Evolutionary conservation across 805 yeast genomes (phyloP).

Genomic region (Myxozyma geophila): DNA sequence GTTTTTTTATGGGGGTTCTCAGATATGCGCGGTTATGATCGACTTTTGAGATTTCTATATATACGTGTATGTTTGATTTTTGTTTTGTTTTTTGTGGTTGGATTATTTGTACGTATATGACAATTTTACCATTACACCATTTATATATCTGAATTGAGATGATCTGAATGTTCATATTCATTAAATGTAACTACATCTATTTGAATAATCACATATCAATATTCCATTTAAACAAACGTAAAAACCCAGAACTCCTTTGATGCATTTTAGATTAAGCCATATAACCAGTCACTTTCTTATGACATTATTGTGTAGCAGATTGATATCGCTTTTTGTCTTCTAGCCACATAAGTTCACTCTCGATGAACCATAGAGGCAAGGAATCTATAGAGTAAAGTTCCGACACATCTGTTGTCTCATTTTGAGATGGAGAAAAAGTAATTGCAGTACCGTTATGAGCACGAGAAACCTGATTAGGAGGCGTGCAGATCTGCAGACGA

Average conservation of each 20-base stretch:
- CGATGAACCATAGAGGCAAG: conserved; percentile 33
- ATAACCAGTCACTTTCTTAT: neutral
- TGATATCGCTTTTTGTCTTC: conserved; percentile 18
- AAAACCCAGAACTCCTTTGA: too few relatives aligned
- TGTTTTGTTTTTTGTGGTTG: neutral
- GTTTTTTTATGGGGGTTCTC: neutral
- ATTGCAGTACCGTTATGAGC: neutral
- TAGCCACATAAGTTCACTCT: conserved; percentile 32
- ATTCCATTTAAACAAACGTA: too few relatives aligned
- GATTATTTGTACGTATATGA: conserved; percentile 5
- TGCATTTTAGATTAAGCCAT: neutral
- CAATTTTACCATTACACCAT: neutral
- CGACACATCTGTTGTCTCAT: neutral
- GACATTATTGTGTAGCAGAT: neutral
- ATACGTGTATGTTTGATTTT: neutral
- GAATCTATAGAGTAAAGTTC: conserved; percentile 3
- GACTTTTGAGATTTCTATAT: neutral
- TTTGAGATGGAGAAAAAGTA: neutral
- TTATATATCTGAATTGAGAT: neutral
- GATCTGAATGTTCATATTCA: neutral
- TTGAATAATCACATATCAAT: too few relatives aligned
- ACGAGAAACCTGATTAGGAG: neutral
- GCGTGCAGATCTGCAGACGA: conserved; percentile 36
- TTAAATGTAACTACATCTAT: too few relatives aligned
- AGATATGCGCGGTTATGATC: neutral